These are phyloP conservation scores for Leishmania lainsoni DNA, from an alignment of 208 protist species.

Conservation along the genomic window DNA sequence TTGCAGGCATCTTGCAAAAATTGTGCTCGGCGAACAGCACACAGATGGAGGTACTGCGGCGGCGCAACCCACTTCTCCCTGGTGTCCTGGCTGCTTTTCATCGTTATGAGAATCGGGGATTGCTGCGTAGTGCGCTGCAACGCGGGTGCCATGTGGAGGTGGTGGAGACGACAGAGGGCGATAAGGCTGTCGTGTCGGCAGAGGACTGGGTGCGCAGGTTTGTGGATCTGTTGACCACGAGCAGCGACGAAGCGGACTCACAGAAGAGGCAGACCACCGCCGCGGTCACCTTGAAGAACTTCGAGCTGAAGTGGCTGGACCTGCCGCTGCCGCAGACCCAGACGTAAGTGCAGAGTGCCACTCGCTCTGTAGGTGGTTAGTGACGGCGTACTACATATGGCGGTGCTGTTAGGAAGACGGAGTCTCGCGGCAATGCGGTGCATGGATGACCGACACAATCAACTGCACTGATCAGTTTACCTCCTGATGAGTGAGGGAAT, in stretches of 20 bases:
- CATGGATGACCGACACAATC: not conserved
- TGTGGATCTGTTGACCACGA: slow-evolving; percentile 3
- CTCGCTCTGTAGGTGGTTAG: not conserved
- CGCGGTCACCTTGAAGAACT: slow-evolving; percentile 33
- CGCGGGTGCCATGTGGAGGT: slow-evolving; percentile 50
- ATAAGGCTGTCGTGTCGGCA: not conserved
- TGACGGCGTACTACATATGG: not conserved
- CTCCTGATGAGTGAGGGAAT: not conserved
- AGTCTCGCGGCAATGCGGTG: too few species aligned
- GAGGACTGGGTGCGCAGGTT: slow-evolving; percentile 16
- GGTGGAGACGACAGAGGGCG: slow-evolving; percentile 19
- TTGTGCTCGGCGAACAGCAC: slow-evolving; percentile 16
- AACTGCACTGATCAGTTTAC: not conserved
- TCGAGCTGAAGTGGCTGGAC: slow-evolving; percentile 66
- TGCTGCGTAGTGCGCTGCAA: slow-evolving; percentile 67
- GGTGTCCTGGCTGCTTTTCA: slow-evolving; percentile 54
- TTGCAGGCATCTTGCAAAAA: slow-evolving; percentile 18
- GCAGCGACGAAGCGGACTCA: not conserved
- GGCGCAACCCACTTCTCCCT: slow-evolving; percentile 48
- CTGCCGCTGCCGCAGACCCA: slow-evolving; percentile 30
- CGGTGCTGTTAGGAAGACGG: not conserved
- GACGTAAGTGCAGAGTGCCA: not conserved
- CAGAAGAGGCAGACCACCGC: not conserved
- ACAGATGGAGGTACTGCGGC: slow-evolving; percentile 30
- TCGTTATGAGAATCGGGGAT: slow-evolving; percentile 58